phyloP scores from a whole-genome alignment of 2,329 filamentous ascomycete genomes.

The Pseudocercospora vitis region DNA sequence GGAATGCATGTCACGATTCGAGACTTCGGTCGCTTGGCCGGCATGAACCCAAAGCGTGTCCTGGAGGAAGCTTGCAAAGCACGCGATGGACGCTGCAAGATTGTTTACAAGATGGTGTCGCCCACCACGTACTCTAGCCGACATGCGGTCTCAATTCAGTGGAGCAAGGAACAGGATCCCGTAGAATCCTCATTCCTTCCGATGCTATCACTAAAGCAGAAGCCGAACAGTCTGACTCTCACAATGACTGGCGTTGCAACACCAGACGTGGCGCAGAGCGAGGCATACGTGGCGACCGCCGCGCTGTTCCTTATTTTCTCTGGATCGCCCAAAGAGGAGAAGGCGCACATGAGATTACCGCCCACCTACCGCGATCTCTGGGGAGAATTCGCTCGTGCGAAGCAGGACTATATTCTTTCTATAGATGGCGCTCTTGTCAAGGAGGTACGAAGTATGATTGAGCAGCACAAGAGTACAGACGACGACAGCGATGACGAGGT shows the following conservation, averaged over 20 bases:
- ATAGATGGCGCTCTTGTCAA: slow-evolving; percentile 69
- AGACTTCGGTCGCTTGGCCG: slow-evolving; percentile 82
- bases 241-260: slow-evolving; percentile 75
- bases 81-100: slow-evolving; percentile 68
- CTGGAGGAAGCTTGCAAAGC: slow-evolving; percentile 87
- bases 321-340: slow-evolving; percentile 79
- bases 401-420: slow-evolving; percentile 69
- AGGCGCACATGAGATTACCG: slow-evolving; percentile 75
- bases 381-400: slow-evolving; percentile 70
- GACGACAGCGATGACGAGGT: slow-evolving; percentile 53
- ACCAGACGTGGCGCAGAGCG: slow-evolving; percentile 75
- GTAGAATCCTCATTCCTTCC: slow-evolving; percentile 45
- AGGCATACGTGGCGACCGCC: slow-evolving; percentile 78
- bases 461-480: slow-evolving; percentile 53
- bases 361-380: slow-evolving; percentile 82
- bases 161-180: slow-evolving; percentile 71
- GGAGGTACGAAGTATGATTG: slow-evolving; percentile 68
- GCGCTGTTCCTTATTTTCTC: slow-evolving; percentile 81
- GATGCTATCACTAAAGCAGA: slow-evolving; percentile 48
- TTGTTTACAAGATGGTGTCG: slow-evolving; percentile 70
- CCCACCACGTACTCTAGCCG: slow-evolving; percentile 72
- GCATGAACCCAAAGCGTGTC: slow-evolving; percentile 71
- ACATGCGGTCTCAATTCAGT: slow-evolving; percentile 71
- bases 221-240: slow-evolving; percentile 56
- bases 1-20: slow-evolving; percentile 60